These are phyloP conservation scores for Fusarium sarcochroum DNA, from an alignment of 2,329 filamentous ascomycete species.

Conservation along the genomic window DNA sequence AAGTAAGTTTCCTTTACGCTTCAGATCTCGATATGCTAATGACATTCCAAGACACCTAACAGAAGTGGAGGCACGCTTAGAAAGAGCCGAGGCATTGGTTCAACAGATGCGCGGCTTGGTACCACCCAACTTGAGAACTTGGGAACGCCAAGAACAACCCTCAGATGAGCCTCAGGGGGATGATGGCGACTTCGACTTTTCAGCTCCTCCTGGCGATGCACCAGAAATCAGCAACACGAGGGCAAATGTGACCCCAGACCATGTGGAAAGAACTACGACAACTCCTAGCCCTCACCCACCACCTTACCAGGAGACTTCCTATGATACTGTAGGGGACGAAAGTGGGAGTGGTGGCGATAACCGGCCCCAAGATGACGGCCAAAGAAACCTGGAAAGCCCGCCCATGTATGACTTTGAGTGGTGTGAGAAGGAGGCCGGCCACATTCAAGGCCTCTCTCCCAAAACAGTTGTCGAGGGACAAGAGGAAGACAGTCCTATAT, in stretches of 20 bases:
- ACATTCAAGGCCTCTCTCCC: conserved; percentile 48
- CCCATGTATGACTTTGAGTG: conserved; percentile 56
- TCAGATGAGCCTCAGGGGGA: background rate
- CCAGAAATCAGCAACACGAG: background rate
- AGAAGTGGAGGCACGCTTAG: conserved; percentile 59
- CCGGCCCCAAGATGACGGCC: conserved; percentile 29
- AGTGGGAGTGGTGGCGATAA: background rate
- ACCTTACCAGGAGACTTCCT: background rate
- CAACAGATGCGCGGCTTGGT: conserved; percentile 50
- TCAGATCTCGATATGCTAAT: conserved; percentile 7
- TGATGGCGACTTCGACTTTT: conserved; percentile 32
- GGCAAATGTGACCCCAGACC: background rate
- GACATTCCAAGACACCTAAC: conserved; percentile 55
- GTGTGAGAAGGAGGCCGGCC: conserved; percentile 52
- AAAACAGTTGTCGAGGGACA: conserved; percentile 29
- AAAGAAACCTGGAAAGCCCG: conserved; percentile 51
- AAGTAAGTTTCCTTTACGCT: conserved; percentile 50
- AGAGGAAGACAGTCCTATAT: conserved; percentile 48
- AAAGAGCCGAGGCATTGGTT: conserved; percentile 52
- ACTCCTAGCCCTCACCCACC: background rate
- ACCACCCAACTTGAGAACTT: conserved; percentile 45
- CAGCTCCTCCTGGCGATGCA: conserved; percentile 2
- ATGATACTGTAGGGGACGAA: background rate
- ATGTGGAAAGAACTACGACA: background rate
- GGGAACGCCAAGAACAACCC: conserved; percentile 17